Evolutionary conservation across 345 rosid genomes (phyloP), one percentile per base, ranked within the genome.

Genomic region (Salix purpurea): DNA sequence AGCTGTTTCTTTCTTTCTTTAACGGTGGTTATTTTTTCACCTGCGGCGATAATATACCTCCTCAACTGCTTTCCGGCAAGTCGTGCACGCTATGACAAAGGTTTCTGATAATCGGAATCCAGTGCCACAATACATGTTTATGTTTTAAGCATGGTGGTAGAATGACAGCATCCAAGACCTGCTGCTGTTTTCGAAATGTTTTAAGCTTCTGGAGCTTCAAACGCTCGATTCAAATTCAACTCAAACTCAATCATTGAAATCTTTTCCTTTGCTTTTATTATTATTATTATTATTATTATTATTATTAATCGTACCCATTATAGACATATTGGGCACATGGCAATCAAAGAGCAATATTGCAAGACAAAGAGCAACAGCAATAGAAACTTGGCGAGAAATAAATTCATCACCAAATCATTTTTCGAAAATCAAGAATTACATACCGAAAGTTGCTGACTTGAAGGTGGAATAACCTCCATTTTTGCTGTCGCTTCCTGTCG

Each of bases 371-470:
- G 32, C 32, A 30, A 30, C 32, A 2, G 32, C 32, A 30, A 30
- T 30, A 30, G 32, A 30, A 30, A 30, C 32, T 30, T 2, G 32
- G 32, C 32, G 32, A 30, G 3, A 30, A 30, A 30, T 30, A 30
- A 30, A 30, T 30, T 30, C 32, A 30, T 30, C 32, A 30, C 32
- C 32, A 30, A 30, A 2, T 30, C 3, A 30, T 30, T 56, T n/a
- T n/a, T 56, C 6, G 61, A 56, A n/a, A 3, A 8, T 18, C 21
- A 18, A 18, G 5, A 19, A 21, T 24, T 16, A 75, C 83, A 2
- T 61, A 80, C 86, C 72, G n/a, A 83, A 77, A 7, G 86, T 83
- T 14, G 86, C 76, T 1, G 77, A 77, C 14, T 44, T 46, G 73
- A 37, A 83, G 4, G 86, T 39, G 7, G 54, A 60, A 36, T 67